Evolutionary conservation across 1,139 yeast species (phyloP), one percentile per base, ranked within the genome.

Genomic region (Candida sp.): DNA sequence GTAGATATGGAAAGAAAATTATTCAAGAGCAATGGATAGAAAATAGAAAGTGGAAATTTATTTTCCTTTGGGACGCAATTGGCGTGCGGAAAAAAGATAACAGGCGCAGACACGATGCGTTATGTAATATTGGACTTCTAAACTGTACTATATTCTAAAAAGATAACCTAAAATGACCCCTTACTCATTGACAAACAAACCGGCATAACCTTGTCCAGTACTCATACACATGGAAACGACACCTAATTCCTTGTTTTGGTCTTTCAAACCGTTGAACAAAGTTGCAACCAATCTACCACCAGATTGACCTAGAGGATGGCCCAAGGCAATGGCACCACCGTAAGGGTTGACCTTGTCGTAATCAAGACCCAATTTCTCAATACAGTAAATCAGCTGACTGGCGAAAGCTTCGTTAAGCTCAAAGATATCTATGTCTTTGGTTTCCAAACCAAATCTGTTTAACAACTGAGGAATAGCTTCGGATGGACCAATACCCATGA

Each of bases 331-430:
- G 9, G 79, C 78, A 32, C 79, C 79, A 40, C 79, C 79, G 54
- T 63, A 65, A 9, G 75, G 75, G 51, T 74, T 74, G 41, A 74
- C 75, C 55, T 69, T 69, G 4, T 60, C 65, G 39, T 54, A 50
- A 46, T 66, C 69, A 33, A 73, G 54, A 26, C 73, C 73, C 44
- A 74, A 59, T 43, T 63, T 56, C 30, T 65, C 62, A 42, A 72
- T 65, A 49, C 69, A 67, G 52, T 71, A 68, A 30, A 74, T 56
- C 11, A 73, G 69, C 51, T 74, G 78, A 32, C 74, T 67, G 3
- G 79, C 79, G 59, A 74, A 74, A 4, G 79, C 79, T 58, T 74
- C 79, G 54, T 74, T 74, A 44, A 74, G 60, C 57, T 75, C 79
- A 55, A 63, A 74, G 38, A 69, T 60, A 47, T 69, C 75, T 52